Evolutionary conservation across 1,139 yeast species (phyloP), one percentile per base, ranked within the genome.

Genomic region (Hyphopichia wangnamkhiaoensis): DNA sequence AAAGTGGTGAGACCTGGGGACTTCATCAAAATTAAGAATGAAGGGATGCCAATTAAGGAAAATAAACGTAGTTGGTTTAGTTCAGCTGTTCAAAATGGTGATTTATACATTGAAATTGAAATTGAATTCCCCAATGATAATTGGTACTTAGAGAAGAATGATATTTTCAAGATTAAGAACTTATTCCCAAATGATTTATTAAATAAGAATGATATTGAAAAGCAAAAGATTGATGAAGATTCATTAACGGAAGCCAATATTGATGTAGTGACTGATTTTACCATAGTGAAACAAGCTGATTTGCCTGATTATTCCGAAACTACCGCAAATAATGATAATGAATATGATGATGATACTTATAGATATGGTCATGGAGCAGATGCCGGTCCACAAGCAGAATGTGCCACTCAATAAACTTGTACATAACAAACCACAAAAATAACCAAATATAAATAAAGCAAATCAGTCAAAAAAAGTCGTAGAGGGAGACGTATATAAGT

Each of bases 71-170:
- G 59, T 12, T 71, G 76, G 76, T 67, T 68, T 38, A 54, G 59
- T 12, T 49, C 58, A 2, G 39, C 40, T 3, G 34, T 54, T 34
- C 54, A 62, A 15, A 71, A 74, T 36, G 98, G 98, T 19, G 90
- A 89, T 58, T 63, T 93, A 50, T 91, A 82, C 51, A 69, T 93
- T 16, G 78, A 76, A 41, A 61, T 89, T 18, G 80, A 80, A 18
- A 80, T 93, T 39, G 88, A 82, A 48, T 93, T 93, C 61, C 98
- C 98, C 2, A 74, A 75, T 29, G 94, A 88, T 58, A 77, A 81
- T 51, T 87, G 95, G 95, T 80, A 79, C 53, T 65, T 77, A 53
- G 93, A 85, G 56, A 77, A 74, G 54, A 73, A 78, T 43, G 93
- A 84, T 55, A 40, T 82, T 5, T 45, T 63, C 19, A 77, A 73